A percentile compares a stretch with the other conserved stretches of the same genome.
These are phyloP conservation scores for Rhinocladiella similis DNA, from an alignment of 2,329 filamentous ascomycete species.

Conservation along the genomic window DNA sequence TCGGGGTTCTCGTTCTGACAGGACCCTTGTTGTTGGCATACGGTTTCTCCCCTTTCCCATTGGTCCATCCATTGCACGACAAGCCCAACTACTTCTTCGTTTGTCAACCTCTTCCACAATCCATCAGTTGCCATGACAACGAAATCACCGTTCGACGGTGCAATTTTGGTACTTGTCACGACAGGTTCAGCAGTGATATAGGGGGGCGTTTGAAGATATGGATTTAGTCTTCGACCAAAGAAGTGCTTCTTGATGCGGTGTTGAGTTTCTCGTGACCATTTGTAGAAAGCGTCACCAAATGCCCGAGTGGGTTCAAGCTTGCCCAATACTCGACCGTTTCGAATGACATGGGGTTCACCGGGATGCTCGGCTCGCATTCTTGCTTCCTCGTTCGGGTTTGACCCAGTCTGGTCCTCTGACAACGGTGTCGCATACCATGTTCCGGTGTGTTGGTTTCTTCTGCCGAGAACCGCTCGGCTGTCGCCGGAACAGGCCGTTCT, in stretches of 20 bases:
- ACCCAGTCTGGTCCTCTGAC: constrained; percentile 91
- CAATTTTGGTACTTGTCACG: constrained; percentile 87
- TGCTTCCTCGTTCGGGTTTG: constrained; percentile 78
- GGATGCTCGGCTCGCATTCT: constrained; percentile 85
- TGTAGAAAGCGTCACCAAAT: constrained; percentile 95
- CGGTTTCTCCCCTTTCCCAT: constrained; percentile 50
- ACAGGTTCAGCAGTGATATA: constrained; percentile 97
- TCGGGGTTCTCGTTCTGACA: constrained; percentile 63
- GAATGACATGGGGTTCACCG: constrained; percentile 75
- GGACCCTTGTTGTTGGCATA: constrained; percentile 89
- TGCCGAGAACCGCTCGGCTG: constrained; percentile 92
- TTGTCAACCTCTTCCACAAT: constrained; percentile 98
- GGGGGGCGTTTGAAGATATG: constrained; percentile 84
- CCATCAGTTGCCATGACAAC: constrained; percentile 95
- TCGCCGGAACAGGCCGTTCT: constrained; percentile 96
- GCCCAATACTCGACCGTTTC: constrained; percentile 86
- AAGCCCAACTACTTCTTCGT: constrained; percentile 94
- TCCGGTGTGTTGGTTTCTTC: constrained; percentile 67
- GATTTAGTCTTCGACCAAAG: constrained; percentile 78
- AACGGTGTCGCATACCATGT: constrained; percentile 92
- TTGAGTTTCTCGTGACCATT: constrained; percentile 86
- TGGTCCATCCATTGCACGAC: constrained; percentile 96
- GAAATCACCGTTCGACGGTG: constrained; percentile 89
- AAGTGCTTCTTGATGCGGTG: constrained; percentile 80
- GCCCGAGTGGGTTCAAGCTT: constrained; percentile 89